Evolutionary conservation across 306 rosid genomes (phyloP).

Genomic region (Herpetospermum pedunculosum): DNA sequence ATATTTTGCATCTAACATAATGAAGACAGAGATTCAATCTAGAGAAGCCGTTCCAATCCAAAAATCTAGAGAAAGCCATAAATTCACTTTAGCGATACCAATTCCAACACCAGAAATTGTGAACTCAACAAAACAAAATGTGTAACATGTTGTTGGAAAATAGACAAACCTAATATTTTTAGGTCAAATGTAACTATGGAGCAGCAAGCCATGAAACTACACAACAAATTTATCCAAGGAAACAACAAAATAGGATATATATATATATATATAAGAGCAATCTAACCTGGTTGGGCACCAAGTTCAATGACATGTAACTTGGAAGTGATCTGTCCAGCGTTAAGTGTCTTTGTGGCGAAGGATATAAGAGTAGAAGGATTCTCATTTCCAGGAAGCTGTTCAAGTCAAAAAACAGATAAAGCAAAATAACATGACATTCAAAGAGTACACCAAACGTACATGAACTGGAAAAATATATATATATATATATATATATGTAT

Average conservation of each 20-base stretch:
- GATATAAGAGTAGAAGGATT: conserved; percentile 77
- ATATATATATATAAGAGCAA: conserved; percentile 10
- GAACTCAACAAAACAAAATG: neutral
- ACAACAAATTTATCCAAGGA: conserved; percentile 9
- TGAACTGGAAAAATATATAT: neutral
- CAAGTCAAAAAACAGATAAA: conserved; percentile 4
- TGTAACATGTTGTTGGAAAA: neutral
- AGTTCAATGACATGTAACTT: conserved; percentile 92
- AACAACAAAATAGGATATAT: neutral
- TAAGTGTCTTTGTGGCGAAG: conserved; percentile 84
- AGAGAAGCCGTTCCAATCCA: too few species aligned
- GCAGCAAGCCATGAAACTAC: neutral
- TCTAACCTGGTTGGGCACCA: conserved; percentile 97
- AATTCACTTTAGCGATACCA: neutral
- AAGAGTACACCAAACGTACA: neutral
- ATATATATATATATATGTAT: too few species aligned
- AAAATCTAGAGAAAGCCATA: neutral
- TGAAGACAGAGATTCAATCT: neutral
- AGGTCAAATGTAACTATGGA: neutral
- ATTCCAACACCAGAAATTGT: neutral
- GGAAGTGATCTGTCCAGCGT: conserved; percentile 88
- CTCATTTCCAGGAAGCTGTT: conserved; percentile 89
- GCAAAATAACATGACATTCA: neutral
- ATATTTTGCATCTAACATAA: neutral
- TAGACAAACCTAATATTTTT: neutral